Base-by-base conservation (phyloP, 345 rosid genomes). In the Boechera retrofracta region DNA sequence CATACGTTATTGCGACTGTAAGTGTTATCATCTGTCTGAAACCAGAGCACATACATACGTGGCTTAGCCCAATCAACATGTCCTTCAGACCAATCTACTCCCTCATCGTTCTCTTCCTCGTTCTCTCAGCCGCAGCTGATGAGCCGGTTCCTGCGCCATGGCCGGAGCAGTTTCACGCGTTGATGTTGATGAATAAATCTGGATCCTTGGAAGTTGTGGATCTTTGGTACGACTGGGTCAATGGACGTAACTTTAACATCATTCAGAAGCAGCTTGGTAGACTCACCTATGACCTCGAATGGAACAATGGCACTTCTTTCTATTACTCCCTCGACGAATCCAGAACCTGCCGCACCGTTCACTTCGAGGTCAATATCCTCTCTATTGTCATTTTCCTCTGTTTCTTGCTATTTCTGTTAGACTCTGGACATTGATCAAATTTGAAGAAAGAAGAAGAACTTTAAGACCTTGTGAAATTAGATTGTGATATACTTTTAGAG, bases 141-240 rank as follows among this genome's bases (percentile, higher is more conserved):
- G 59, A 78, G 12, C 89, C 91, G 16, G 78, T 81, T 39, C 96
- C 92, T 33, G 42, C 83, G 8, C 44, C 84, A 68, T 88, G 92
- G 92, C 91, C 89, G n/a, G 87, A 52, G 64, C 93, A 88, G 69
- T 87, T 88, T 78, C 91, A 88, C 82, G 78, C 92, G 3, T 42
- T 83, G 56, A 45, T 87, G 66, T 62, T 89, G 77, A 85, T 86
- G 88, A 85, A 86, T 84, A 81, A 84, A 79, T 85, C 79, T 59
- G 87, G 90, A 28, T 51, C 79, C 12, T 83, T 89, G 21, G 89
- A 86, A 73, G 70, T 68, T 48, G 33, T 69, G 0, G 89, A 90
- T 71, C 87, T 90, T 15, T 90, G 93, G 93, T 90, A 88, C 76
- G 93, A 90, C 44, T 90, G 91, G 92, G 69, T 85, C 60, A 86